Percentiles rank a stretch among this genome's conserved stretches.
phyloP scores from a whole-genome alignment of 179 eudicot species.

The Drosera spatulata region DNA sequence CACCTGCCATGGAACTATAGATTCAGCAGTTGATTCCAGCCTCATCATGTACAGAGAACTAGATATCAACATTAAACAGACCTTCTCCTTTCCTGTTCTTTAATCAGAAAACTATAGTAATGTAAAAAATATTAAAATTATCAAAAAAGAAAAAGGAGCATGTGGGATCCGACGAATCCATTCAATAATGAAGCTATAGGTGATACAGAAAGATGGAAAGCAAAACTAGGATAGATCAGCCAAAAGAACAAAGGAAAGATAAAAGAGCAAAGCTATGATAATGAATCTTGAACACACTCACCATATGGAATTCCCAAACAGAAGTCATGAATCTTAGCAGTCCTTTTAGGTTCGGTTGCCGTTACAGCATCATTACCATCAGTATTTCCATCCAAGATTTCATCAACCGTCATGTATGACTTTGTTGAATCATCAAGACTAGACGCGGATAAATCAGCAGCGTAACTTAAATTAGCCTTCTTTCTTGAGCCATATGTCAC shows the following conservation, averaged over 20 bases:
- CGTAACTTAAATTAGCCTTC: slow-evolving; percentile 27
- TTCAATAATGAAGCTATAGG: too few species aligned
- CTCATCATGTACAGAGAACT: not conserved
- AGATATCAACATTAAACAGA: not conserved
- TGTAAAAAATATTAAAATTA: too few species aligned
- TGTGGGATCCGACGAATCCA: too few species aligned
- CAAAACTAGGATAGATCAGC: not conserved
- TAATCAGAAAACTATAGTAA: not conserved
- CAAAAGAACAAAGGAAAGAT: not conserved
- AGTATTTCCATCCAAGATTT: slow-evolving; percentile 18
- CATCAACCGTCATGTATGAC: slow-evolving; percentile 13
- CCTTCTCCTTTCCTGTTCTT: not conserved
- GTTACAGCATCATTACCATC: slow-evolving; percentile 21
- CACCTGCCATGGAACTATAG: slow-evolving; percentile 35
- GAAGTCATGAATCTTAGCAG: slow-evolving; percentile 76
- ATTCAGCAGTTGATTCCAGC: slow-evolving; percentile 1
- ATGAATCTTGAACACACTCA: slow-evolving; percentile 18
- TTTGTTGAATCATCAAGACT: slow-evolving; percentile 18
- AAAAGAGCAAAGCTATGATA: not conserved
- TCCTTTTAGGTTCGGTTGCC: slow-evolving; percentile 25
- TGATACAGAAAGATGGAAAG: too few species aligned
- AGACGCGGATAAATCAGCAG: slow-evolving; percentile 28
- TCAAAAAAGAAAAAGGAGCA: too few species aligned
- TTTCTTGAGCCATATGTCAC: slow-evolving; percentile 26
- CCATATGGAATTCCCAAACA: slow-evolving; percentile 78